phyloP scores from a whole-genome alignment of 345 rosid species.

The Hibiscus syriacus region DNA sequence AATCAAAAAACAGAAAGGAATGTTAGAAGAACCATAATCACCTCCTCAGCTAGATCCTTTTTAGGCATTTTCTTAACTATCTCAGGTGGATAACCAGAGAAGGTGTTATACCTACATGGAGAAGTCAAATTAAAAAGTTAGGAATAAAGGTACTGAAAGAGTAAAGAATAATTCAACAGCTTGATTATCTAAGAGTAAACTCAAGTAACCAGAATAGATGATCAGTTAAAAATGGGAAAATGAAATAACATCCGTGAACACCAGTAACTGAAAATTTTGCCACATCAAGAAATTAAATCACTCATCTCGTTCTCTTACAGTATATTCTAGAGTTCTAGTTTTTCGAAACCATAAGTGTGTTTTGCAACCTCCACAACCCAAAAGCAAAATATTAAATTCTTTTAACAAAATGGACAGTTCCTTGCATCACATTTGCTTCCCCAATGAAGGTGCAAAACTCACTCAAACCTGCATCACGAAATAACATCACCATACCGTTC shows the following conservation, averaged over 20 bases:
- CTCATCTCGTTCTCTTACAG: neutral
- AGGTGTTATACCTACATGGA: slow-evolving; percentile 74
- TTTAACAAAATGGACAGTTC: neutral
- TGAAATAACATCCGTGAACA: neutral
- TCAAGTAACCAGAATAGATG: neutral
- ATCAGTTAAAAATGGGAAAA: slow-evolving; percentile 2
- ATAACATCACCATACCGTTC: neutral
- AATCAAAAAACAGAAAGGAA: slow-evolving; percentile 9
- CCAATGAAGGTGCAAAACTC: too few species aligned
- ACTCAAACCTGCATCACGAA: too few species aligned
- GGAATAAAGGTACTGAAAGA: neutral
- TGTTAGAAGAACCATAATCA: slow-evolving; percentile 16
- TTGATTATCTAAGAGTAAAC: neutral
- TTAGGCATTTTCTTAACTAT: slow-evolving; percentile 93
- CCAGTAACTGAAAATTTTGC: neutral
- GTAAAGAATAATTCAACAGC: neutral
- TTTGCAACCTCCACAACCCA: neutral
- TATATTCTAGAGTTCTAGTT: neutral
- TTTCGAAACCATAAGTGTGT: neutral
- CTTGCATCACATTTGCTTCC: too few species aligned
- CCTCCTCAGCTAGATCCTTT: slow-evolving; percentile 96
- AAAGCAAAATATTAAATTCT: neutral
- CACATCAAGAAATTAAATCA: neutral
- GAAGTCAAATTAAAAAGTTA: neutral
- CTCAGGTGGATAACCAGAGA: slow-evolving; percentile 94